Evolutionary conservation across 148 eudicot species (phyloP), one percentile per base, ranked within the genome.

Genomic region (Arctostaphylos glauca): DNA sequence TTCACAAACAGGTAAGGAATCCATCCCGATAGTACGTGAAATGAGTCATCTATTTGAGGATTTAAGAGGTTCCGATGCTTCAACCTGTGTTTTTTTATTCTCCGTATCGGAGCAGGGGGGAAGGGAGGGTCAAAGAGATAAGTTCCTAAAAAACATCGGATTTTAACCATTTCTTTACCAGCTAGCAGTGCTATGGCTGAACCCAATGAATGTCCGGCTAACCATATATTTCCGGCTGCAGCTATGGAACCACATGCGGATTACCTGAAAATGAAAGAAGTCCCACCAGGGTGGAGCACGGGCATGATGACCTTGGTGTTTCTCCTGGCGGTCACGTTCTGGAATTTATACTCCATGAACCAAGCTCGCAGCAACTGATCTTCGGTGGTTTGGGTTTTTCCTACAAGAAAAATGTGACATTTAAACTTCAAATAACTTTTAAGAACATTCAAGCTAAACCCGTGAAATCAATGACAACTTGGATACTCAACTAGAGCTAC

Each of bases 71-170:
- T 76, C 53, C 92, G 89, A 15, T 82, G 82, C 81, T 89, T 93
- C 74, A 90, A 1, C 7, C 55, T 87, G 47, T 83, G 82, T 78
- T 83, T 86, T 47, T 78, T 78, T 56, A 91, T 59, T n/a, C 68
- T 76, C 80, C 91, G 92, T 2, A 93, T n/a, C 0, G 93, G 96
- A 1, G 84, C 82, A 21, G 92, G 87, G 2, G 73, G n/a, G 79
- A 88, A 92, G 1, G 98, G 98, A n/a, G 98, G 96, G 83, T 93
- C 93, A 81, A 94, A 94, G 5, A 94, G 91, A 83, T 89, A 92
- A 2, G 94, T 84, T 73, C 92, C 98, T 18, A 91, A 62, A 52
- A 49, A 86, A 55, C 25, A 62, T 1, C 87, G 81, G 18, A 19
- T 19, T 74, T 86, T 91, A 3, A 87, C 93, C 91, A 92, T 87